Evolutionary conservation across 179 eudicot species (phyloP), one percentile per base, ranked within the genome.

Genomic region (Patellifolia procumbens): DNA sequence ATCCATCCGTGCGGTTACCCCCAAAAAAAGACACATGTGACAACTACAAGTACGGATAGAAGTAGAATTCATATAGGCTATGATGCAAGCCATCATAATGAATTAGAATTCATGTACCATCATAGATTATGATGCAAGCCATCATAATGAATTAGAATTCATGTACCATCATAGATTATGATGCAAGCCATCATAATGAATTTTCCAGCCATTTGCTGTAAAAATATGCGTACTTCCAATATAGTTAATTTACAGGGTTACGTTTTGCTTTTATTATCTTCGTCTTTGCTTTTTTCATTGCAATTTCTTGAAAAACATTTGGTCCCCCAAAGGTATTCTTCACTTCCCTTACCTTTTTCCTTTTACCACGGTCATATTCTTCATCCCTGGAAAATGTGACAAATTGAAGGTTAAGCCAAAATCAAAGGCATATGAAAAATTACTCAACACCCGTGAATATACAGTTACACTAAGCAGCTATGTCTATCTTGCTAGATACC

Each of bases 341-440:
- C 22, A 80, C 55, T 52, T 20, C 81, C 75, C 91, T 84, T 2
- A 92, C 67, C 87, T 89, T 94, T 82, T 88, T 93, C 75, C 91
- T 89, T 84, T 86, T 91, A 65, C 98, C 99, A 39, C 83, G 79
- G 82, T 96, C 99, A 74, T 96, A 96, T 65, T 90, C 98, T 72
- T 93, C 92, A 79, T 93, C 98, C 99, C 98, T 91, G 89, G 32
- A 55, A 37, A 62, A 67, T 12, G 12, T 19, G 43, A 32, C 16
- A 16, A 63, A 49, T 9, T 45, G 0, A 58, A 63, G 12, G 12
- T 62, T 43, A 52, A 31, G 49, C 52, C 63, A 24, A 60, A 61
- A 80, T 20, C 29, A 75, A 22, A 20, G 7, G 10, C 13, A 32
- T 7, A 28, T 20, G 24, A 60, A 70, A n/a, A 43, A 59, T 16